These are phyloP conservation scores for Pilatotrama ljubarskyi DNA, from an alignment of 768 basidiomycete species.

Conservation along the genomic window DNA sequence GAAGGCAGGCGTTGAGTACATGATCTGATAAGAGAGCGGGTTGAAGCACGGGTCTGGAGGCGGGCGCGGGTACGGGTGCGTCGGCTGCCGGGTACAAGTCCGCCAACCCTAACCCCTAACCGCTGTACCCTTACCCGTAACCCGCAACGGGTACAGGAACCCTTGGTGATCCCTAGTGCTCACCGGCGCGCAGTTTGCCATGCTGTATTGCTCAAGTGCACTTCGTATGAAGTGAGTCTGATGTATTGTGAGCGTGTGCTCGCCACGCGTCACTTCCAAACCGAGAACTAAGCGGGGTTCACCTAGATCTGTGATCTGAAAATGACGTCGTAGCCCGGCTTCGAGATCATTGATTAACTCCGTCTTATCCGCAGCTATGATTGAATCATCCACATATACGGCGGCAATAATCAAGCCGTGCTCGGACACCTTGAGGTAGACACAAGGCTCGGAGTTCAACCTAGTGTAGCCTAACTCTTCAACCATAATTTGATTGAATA, in stretches of 20 bases:
- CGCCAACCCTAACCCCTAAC: no score
- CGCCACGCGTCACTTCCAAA: slow-evolving; percentile 32
- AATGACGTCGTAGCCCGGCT: not conserved
- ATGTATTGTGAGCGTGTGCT: slow-evolving; percentile 30
- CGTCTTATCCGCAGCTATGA: not conserved
- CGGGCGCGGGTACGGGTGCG: no score
- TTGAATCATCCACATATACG: slow-evolving; percentile 22
- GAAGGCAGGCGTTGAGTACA: no score
- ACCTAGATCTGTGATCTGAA: slow-evolving; percentile 5
- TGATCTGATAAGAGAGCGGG: no score
- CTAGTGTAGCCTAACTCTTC: not conserved
- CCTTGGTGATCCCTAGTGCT: no score
- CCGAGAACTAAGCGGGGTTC: slow-evolving; percentile 31
- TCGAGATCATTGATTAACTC: not conserved
- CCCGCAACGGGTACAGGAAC: no score
- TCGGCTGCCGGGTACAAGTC: no score
- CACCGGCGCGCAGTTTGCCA: slow-evolving; percentile 9
- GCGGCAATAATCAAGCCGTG: not conserved
- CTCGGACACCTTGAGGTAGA: not conserved
- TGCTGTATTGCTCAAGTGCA: slow-evolving; percentile 19
- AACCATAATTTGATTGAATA: slow-evolving; percentile 4
- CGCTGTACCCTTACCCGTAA: no score
- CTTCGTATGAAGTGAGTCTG: slow-evolving; percentile 25
- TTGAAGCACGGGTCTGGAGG: no score
- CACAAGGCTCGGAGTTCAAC: not conserved